Evolutionary conservation across 768 basidiomycete species (phyloP).

Genomic region (Tricholoma furcatifolium): DNA sequence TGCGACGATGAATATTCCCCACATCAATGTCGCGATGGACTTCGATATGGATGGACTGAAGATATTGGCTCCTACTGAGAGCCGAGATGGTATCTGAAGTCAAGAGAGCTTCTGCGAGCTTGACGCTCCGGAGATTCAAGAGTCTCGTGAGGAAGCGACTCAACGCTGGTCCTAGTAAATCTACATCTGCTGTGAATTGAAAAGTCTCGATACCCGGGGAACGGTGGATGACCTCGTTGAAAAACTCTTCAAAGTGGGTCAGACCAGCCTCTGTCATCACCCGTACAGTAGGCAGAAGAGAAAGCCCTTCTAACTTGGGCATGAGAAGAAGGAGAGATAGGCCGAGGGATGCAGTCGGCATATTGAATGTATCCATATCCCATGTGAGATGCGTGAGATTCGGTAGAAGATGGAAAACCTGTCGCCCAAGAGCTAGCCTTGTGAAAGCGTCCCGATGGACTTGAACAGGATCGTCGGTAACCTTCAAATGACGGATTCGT

Average conservation of each 20-base stretch:
- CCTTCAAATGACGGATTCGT: constrained; percentile 20
- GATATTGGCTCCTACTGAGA: no score
- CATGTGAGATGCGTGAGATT: constrained; percentile 18
- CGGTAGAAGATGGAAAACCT: constrained; percentile 12
- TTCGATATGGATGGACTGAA: no score
- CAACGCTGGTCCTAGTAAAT: constrained; percentile 10
- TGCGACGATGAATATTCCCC: no score
- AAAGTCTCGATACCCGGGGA: constrained; percentile 11
- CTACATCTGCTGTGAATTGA: constrained; percentile 7
- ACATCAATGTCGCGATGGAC: no score
- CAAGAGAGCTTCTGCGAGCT: no score
- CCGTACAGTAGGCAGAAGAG: constrained; percentile 3
- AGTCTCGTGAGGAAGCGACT: constrained; percentile 8
- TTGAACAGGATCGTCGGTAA: constrained; percentile 11
- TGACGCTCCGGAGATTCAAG: background rate
- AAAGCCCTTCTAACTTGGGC: constrained; percentile 9
- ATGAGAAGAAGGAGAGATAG: constrained; percentile 13
- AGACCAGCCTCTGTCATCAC: constrained; percentile 9
- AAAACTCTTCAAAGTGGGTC: constrained; percentile 15
- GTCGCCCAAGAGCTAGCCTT: constrained; percentile 12
- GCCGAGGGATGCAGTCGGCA: constrained; percentile 8
- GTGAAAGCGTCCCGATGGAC: constrained; percentile 8
- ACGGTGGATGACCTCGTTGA: constrained; percentile 9
- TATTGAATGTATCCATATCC: constrained; percentile 9
- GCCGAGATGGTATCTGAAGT: no score